Conservation (phyloP, 441 rosid species). For the Erodium chrysanthum region DNA sequence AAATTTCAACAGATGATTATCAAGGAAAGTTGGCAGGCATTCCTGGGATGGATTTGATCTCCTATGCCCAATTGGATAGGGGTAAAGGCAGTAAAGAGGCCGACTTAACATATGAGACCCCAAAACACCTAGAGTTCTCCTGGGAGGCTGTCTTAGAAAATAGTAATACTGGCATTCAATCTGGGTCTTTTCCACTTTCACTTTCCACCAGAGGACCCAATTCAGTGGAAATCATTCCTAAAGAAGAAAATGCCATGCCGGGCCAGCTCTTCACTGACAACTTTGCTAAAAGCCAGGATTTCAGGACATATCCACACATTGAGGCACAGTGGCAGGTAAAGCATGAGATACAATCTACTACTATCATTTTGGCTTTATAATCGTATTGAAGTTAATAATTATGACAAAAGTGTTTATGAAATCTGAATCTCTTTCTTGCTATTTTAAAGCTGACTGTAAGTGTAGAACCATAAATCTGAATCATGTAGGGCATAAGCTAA, state of each 20-base stretch:
- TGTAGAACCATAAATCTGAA: neutral
- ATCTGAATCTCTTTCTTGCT: neutral
- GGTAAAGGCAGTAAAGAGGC: constrained; percentile 26
- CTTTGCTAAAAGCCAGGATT: constrained; percentile 37
- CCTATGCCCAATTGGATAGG: constrained; percentile 30
- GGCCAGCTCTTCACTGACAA: constrained; percentile 33
- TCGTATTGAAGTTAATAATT: neutral
- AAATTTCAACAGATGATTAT: constrained; percentile 32
- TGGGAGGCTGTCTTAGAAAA: constrained; percentile 55
- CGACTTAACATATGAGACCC: constrained; percentile 37
- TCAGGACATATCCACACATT: constrained; percentile 31
- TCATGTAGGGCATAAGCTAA: neutral
- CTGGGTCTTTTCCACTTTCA: constrained; percentile 26
- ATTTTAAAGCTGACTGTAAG: neutral
- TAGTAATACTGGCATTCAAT: constrained; percentile 35
- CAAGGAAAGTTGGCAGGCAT: constrained; percentile 34
- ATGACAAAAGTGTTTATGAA: neutral
- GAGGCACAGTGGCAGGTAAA: constrained; percentile 48
- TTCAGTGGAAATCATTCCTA: constrained; percentile 22
- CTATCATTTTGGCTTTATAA: neutral
- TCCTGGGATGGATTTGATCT: constrained; percentile 30
- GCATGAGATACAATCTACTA: neutral
- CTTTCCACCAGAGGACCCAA: constrained; percentile 28
- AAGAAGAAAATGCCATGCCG: constrained; percentile 36
- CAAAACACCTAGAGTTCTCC: constrained; percentile 39